Evolutionary conservation across 768 basidiomycete genomes (phyloP).

Genomic region (Mycena vulgaris): DNA sequence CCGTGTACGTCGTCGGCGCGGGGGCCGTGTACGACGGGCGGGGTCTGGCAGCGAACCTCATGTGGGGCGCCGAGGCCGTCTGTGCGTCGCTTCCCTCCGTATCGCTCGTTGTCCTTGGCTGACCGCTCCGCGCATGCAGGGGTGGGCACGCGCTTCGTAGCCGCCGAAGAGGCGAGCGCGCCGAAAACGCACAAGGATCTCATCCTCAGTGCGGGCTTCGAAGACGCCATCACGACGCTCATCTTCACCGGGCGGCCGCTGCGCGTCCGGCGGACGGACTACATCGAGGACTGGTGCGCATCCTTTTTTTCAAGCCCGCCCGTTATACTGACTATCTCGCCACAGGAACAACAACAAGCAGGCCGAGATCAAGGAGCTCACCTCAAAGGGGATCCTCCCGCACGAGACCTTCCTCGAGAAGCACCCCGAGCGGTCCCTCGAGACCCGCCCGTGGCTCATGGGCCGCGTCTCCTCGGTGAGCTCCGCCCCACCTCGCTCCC

Average conservation of each 20-base stretch:
- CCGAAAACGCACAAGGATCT: conserved; percentile 90
- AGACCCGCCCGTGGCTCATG: conserved; percentile 84
- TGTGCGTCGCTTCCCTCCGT: conserved; percentile 46
- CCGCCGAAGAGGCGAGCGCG: conserved; percentile 84
- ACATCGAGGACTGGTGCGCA: conserved; percentile 81
- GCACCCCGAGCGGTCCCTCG: conserved; percentile 84
- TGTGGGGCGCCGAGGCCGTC: conserved; percentile 92
- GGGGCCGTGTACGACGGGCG: conserved; percentile 94
- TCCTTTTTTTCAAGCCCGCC: neutral
- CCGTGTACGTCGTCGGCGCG: conserved; percentile 91
- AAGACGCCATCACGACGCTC: conserved; percentile 87
- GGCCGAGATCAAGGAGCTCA: conserved; percentile 87
- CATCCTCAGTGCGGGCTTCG: conserved; percentile 77
- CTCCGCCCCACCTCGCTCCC: neutral
- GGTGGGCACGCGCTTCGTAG: conserved; percentile 93
- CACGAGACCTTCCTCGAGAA: conserved; percentile 78
- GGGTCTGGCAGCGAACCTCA: conserved; percentile 89
- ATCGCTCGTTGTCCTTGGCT: neutral
- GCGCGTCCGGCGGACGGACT: conserved; percentile 87
- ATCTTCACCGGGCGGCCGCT: conserved; percentile 94
- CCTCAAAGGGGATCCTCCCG: conserved; percentile 86
- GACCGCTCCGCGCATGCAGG: neutral
- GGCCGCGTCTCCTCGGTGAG: conserved; percentile 78
- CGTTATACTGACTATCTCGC: too few species aligned
- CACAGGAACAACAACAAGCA: conserved; percentile 80